Evolutionary conservation across 2,329 filamentous ascomycete species (phyloP), one percentile per base, ranked within the genome.

Genomic region (Diaporthe nobilis): DNA sequence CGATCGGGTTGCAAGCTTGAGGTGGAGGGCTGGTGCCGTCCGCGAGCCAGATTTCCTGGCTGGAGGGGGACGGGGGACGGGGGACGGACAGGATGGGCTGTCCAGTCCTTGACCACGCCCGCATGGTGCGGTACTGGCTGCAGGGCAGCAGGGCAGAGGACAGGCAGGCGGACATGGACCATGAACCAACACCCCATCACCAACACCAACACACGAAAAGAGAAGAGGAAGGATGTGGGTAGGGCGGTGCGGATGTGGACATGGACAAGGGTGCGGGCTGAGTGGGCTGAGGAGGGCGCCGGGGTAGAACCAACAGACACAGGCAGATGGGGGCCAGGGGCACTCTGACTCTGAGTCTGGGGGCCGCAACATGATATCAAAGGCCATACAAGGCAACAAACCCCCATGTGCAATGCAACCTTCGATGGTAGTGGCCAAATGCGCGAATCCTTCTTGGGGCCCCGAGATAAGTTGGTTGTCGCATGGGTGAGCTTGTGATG

Each of bases 61-160:
- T 44, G 58, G 34, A 31, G 57, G 58, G 37, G 47, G 53, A 60
- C 42, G 13, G 42, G 42, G 39, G 39, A 44, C 8, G 61, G 42
- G 42, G 31, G 47, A 25, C 22, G 47, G 65, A 51, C 65, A 39
- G 65, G 47, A 68, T 39, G 47, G 65, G 44, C 71, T 73, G 71
- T 42, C 71, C 60, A 73, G 58, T 57, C 47, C 47, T 44, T 73
- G 71, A 73, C 71, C 71, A 72, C 28, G 31, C 71, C 71, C 63
- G 44, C 71, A 72, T 72, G 47, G 57, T 63, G 71, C 44, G 31
- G 49, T 63, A n/a, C 71, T 39, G 71, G 49, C 44, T 31, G 60
- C 53, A 51, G 57, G 67, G 67, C 51, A 57, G 67, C 67, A 57
- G 67, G 47, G 37, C 34, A 39, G 55, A 55, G 31, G 25, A 34